Evolutionary conservation across 305 asterid genomes (phyloP).

Genomic region (Stenogyne calaminthoides): DNA sequence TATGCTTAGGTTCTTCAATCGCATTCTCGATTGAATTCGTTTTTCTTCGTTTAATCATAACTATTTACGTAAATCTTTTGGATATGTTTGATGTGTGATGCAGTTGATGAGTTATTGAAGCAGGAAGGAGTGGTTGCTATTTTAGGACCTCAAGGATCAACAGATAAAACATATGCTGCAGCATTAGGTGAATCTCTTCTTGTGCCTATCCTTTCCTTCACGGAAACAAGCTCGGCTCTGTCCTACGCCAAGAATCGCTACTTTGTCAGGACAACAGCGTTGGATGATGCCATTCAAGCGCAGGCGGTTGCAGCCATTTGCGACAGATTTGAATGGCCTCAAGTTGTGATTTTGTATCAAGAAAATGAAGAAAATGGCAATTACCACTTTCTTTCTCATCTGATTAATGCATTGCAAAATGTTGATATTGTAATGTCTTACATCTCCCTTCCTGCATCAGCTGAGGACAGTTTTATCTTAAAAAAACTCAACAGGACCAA

Average conservation of each 20-base stretch:
- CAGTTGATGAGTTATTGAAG: conserved; percentile 49
- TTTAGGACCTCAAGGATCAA: conserved; percentile 40
- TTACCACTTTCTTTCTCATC: conserved; percentile 41
- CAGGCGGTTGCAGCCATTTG: conserved; percentile 55
- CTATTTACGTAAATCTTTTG: no score
- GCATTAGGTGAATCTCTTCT: no score
- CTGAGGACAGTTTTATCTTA: conserved; percentile 25
- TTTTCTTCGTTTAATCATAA: no score
- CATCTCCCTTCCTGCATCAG: conserved; percentile 26
- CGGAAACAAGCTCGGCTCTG: conserved; percentile 35
- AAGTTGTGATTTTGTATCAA: conserved; percentile 47
- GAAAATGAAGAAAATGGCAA: conserved; percentile 40
- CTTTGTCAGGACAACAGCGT: conserved; percentile 41
- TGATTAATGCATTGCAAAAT: conserved; percentile 40
- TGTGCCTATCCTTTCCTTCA: conserved; percentile 52
- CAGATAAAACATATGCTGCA: conserved; percentile 37
- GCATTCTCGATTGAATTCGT: no score
- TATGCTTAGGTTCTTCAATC: no score
- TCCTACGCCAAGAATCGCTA: conserved; percentile 34
- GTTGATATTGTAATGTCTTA: conserved; percentile 30
- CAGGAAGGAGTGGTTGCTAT: conserved; percentile 49
- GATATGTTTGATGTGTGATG: conserved; percentile 10
- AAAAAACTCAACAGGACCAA: conserved; percentile 22
- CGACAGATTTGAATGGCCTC: conserved; percentile 47
- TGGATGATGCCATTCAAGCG: conserved; percentile 46